phyloP scores from a whole-genome alignment of 1,284 basidiomycete species.

The Trichosporon inkin region DNA sequence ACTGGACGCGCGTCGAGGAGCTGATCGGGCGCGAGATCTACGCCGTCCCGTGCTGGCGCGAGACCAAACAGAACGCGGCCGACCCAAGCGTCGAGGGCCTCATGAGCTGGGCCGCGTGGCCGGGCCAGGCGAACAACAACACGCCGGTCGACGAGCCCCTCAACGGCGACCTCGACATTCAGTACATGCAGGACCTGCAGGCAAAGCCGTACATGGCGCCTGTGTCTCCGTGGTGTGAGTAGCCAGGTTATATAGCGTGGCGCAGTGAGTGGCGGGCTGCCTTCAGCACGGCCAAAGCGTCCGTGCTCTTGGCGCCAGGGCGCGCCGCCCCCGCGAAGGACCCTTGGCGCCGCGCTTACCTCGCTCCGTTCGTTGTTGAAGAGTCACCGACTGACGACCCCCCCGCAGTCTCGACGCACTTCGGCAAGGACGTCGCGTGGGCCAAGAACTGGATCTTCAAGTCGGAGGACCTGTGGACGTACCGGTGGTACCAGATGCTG shows the following conservation, averaged over 20 bases:
- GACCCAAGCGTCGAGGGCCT: conserved; percentile 31
- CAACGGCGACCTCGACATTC: conserved; percentile 31
- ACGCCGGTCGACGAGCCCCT: conserved; percentile 32
- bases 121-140: conserved; percentile 38
- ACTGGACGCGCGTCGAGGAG: conserved; percentile 34
- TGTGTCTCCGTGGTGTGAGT: conserved; percentile 47
- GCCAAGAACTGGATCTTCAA: conserved; percentile 50
- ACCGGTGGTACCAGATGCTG: conserved; percentile 49
- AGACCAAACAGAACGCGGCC: conserved; percentile 4
- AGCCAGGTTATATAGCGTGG: not conserved
- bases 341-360: too few species aligned
- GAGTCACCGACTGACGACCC: conserved; percentile 1
- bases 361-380: too few species aligned
- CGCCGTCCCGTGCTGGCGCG: conserved; percentile 43
- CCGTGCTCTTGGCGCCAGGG: too few species aligned
- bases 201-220: conserved; percentile 48
- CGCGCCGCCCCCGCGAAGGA: too few species aligned
- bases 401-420: conserved; percentile 50
- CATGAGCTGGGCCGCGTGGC: conserved; percentile 50
- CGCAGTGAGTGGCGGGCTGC: not conserved
- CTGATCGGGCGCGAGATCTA: conserved; percentile 34
- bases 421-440: conserved; percentile 43
- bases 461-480: conserved; percentile 46
- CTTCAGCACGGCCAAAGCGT: too few species aligned
- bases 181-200: conserved; percentile 9